Evolutionary conservation across 2,329 filamentous ascomycete genomes (phyloP), one percentile per base, ranked within the genome.

Genomic region (Dothistroma septosporum): DNA sequence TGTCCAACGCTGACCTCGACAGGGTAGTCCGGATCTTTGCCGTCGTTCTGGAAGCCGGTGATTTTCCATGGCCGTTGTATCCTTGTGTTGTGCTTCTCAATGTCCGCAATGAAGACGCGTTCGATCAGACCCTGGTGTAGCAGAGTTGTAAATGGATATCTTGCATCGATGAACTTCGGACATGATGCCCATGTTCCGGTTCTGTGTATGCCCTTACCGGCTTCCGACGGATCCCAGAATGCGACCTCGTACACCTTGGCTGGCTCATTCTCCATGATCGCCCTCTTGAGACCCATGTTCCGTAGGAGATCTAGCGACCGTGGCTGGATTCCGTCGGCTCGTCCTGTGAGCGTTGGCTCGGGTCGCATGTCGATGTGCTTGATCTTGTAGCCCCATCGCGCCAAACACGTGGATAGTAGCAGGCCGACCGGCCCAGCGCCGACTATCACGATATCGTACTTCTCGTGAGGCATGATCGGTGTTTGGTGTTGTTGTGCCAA

Each of bases 321-420:
- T 41, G 92, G 92, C 77, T 96, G 92, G 60, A 97, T 95, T 64
- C 91, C 92, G 76, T 96, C 92, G 59, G 92, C 92, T 65, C 92
- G 89, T 57, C 92, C 92, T 21, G 91, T 96, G 2, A 85, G 79
- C 12, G 92, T 96, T 16, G 92, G 92, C 70, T 93, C 89, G 1
- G 91, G 82, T 61, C 92, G 84, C 77, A 95, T 96, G 78, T 96
- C 92, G 72, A 96, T 91, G 77, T 96, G 91, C 80, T 93, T 96
- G 76, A 97, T 91, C 75, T 86, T 91, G 81, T 96, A 97, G 21
- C 92, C 92, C 91, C 92, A 96, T 79, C 92, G 83, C 62, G 91
- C 90, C 63, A 97, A 83, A 73, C 90, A 93, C 32, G 92, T 92
- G 9, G 91, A 94, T 24, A 96, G 83, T 77, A 95, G 87, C 60